A percentile compares a stretch with the other conserved stretches of the same genome.
Evolutionary conservation across 148 eudicot species (phyloP).

Genomic region (Heliosperma pusillum): DNA sequence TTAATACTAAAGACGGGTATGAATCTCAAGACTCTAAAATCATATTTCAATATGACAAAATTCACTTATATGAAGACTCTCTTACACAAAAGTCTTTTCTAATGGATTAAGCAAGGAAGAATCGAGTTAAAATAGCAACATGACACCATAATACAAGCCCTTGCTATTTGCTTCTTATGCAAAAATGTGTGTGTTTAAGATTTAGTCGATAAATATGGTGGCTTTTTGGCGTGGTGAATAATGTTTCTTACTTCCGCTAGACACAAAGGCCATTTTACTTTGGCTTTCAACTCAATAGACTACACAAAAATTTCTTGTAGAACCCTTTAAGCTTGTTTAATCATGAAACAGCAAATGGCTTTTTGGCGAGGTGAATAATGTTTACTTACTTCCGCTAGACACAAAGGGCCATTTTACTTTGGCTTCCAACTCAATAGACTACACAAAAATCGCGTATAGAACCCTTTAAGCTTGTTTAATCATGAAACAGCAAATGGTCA

Average conservation of each 20-base stretch:
- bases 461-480: neutral
- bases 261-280: neutral
- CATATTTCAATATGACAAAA: neutral
- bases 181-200: neutral
- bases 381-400: neutral
- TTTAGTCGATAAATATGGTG: neutral
- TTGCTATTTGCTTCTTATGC: neutral
- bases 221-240: neutral
- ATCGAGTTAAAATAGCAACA: neutral
- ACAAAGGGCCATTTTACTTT: neutral
- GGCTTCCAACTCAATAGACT: neutral
- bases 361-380: too few species aligned
- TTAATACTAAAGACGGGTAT: neutral
- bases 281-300: neutral
- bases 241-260: neutral
- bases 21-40: neutral
- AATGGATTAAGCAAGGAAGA: neutral
- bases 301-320: neutral
- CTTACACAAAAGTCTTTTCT: neutral
- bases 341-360: neutral
- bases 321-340: neutral
- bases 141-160: neutral
- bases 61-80: neutral
- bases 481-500: neutral
- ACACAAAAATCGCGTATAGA: neutral